A percentile compares a stretch with the other conserved stretches of the same genome.
Evolutionary conservation across 805 yeast species (phyloP).

Genomic region (Suhomyces xylopsoci): DNA sequence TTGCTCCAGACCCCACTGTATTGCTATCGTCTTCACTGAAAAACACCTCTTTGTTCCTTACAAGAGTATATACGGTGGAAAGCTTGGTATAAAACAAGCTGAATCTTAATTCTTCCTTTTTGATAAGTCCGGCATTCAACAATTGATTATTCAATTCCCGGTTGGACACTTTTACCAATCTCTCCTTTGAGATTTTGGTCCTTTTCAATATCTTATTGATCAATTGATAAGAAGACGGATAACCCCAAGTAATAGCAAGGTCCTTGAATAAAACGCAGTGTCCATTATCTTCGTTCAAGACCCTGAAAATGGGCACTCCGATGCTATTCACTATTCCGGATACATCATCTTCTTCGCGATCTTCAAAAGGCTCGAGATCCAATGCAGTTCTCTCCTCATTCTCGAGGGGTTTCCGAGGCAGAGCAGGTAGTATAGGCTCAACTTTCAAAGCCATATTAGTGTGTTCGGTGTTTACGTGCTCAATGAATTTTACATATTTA

Average conservation of each 20-base stretch:
- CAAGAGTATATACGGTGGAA: conserved; percentile 16
- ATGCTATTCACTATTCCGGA: conserved; percentile 1
- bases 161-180: conserved; percentile 15
- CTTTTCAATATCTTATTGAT: conserved; percentile 25
- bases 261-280: conserved; percentile 28
- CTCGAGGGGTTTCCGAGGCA: neutral
- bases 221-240: conserved; percentile 42
- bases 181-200: conserved; percentile 15
- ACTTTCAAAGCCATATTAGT: neutral
- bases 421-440: neutral
- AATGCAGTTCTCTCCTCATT: conserved; percentile 1
- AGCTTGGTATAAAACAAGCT: conserved; percentile 27
- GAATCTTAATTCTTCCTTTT: conserved; percentile 13
- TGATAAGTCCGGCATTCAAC: conserved; percentile 16
- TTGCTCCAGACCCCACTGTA: neutral
- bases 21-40: conserved; percentile 2
- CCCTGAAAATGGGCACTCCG: conserved; percentile 9
- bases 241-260: conserved; percentile 34
- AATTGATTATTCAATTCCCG: conserved; percentile 22
- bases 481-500: neutral
- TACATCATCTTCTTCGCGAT: neutral
- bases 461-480: neutral
- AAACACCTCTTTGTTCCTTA: conserved; percentile 21
- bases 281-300: conserved; percentile 1
- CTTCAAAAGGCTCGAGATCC: neutral